A percentile compares a stretch with the other conserved stretches of the same genome.
Conservation (phyloP, 2,329 filamentous ascomycete species). For the Parascedosporium putredinis region DNA sequence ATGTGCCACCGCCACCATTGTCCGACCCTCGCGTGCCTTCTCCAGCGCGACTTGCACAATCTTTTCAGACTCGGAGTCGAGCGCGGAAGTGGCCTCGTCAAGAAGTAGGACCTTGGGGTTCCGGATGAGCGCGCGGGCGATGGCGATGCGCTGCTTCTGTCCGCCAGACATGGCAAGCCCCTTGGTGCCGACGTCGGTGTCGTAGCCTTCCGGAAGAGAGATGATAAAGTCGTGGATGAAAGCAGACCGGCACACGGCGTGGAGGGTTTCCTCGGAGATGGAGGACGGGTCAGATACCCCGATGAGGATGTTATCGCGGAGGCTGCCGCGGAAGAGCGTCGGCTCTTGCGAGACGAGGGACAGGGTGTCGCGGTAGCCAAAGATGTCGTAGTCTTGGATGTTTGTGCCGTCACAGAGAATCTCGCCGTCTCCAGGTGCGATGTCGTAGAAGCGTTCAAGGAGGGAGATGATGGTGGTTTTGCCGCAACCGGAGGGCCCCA, state of each 20-base stretch:
- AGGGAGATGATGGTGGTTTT: constrained; percentile 50
- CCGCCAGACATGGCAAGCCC: constrained; percentile 63
- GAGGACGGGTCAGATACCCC: constrained; percentile 19
- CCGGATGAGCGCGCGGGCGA: constrained; percentile 60
- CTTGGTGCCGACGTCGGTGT: constrained; percentile 53
- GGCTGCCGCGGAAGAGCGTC: constrained; percentile 35
- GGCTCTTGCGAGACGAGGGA: constrained; percentile 31
- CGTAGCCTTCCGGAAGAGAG: constrained; percentile 48
- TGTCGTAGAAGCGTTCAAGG: constrained; percentile 35
- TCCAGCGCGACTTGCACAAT: constrained; percentile 55
- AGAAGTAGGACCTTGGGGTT: constrained; percentile 57
- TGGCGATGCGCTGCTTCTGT: constrained; percentile 62
- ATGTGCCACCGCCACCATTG: constrained; percentile 58
- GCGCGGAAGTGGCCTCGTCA: constrained; percentile 59
- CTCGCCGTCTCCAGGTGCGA: constrained; percentile 21
- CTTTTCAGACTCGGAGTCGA: constrained; percentile 57
- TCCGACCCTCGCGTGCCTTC: constrained; percentile 23
- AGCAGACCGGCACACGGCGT: constrained; percentile 41
- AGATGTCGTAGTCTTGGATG: constrained; percentile 18
- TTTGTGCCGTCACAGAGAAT: constrained; percentile 21
- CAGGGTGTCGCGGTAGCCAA: constrained; percentile 22
- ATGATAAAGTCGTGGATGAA: constrained; percentile 46
- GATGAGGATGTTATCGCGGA: constrained; percentile 45
- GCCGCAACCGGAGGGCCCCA: constrained; percentile 47
- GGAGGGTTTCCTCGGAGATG: constrained; percentile 27